A percentile compares a stretch with the other conserved stretches of the same genome.
phyloP scores from a whole-genome alignment of 2,329 filamentous ascomycete species.

The Epichloe aotearoae region DNA sequence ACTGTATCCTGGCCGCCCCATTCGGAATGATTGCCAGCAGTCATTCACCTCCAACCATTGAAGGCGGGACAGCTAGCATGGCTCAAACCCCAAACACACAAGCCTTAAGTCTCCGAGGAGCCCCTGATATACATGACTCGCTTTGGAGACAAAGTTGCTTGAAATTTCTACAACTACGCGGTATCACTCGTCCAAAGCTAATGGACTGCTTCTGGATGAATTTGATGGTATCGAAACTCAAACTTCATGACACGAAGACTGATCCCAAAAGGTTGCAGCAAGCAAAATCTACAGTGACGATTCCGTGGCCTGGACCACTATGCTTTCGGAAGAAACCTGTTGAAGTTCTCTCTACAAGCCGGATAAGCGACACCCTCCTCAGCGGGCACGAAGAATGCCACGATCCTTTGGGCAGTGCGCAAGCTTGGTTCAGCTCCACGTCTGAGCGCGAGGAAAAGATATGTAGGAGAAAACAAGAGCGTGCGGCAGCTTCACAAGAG shows the following conservation, averaged over 20 bases:
- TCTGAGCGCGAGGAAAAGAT: constrained; percentile 34
- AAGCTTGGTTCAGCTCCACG: constrained; percentile 32
- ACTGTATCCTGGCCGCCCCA: constrained; percentile 39
- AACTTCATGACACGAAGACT: constrained; percentile 26
- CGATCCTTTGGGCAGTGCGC: constrained; percentile 36
- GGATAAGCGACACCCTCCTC: constrained; percentile 25
- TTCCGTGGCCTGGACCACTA: constrained; percentile 41
- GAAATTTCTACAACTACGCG: constrained; percentile 36
- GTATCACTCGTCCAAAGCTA: constrained; percentile 30
- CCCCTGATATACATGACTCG: constrained; percentile 26
- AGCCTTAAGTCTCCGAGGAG: constrained; percentile 27
- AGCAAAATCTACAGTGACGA: constrained; percentile 22
- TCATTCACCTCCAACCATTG: constrained; percentile 9
- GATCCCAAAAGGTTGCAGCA: constrained; percentile 29
- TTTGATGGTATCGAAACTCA: constrained; percentile 34
- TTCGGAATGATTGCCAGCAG: constrained; percentile 30
- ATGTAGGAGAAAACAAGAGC: constrained; percentile 36
- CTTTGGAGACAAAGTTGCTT: constrained; percentile 38
- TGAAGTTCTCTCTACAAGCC: constrained; percentile 25
- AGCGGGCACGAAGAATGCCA: constrained; percentile 28
- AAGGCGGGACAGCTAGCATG: constrained; percentile 20
- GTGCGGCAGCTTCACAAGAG: constrained; percentile 30
- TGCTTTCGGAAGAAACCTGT: constrained; percentile 37
- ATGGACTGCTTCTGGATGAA: constrained; percentile 36
- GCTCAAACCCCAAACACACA: constrained; percentile 42